Conservation (phyloP, 306 rosid genomes). For the Vigna nakashimae region DNA sequence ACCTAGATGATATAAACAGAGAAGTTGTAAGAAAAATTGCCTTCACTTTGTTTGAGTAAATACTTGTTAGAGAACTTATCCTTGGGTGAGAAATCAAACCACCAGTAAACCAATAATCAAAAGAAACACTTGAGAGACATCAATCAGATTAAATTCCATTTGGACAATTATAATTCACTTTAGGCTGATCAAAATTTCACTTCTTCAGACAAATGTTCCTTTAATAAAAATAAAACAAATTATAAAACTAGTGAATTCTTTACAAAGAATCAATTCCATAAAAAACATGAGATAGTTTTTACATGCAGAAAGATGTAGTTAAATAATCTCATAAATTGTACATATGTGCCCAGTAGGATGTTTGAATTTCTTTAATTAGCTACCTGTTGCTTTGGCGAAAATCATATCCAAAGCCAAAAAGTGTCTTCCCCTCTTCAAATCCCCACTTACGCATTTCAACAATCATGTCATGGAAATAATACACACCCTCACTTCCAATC, state of each 20-base stretch:
- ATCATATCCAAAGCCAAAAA: slow-evolving; percentile 99
- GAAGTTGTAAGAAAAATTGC: slow-evolving; percentile 24
- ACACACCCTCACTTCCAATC: slow-evolving; percentile 79
- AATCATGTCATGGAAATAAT: slow-evolving; percentile 93
- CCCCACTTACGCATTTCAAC: slow-evolving; percentile 92
- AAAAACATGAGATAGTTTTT: neutral
- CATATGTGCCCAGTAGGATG: neutral
- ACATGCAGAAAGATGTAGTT: slow-evolving; percentile 12
- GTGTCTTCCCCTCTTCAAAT: slow-evolving; percentile 85
- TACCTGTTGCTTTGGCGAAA: slow-evolving; percentile 99
- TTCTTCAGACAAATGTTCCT: slow-evolving; percentile 32
- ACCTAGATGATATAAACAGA: slow-evolving; percentile 54
- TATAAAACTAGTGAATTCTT: neutral
- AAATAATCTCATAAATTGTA: slow-evolving; percentile 31
- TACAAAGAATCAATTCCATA: slow-evolving; percentile 14
- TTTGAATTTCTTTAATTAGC: neutral
- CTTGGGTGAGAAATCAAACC: slow-evolving; percentile 30
- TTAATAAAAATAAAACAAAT: slow-evolving; percentile 9
- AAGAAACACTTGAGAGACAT: slow-evolving; percentile 11
- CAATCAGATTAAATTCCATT: slow-evolving; percentile 27
- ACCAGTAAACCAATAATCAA: slow-evolving; percentile 25
- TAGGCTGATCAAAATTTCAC: slow-evolving; percentile 13
- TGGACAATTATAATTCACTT: slow-evolving; percentile 16
- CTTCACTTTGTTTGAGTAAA: slow-evolving; percentile 6
- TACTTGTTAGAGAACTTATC: slow-evolving; percentile 12